Conservation (phyloP, 2,329 filamentous ascomycete species). For the Alternaria postmessia region DNA sequence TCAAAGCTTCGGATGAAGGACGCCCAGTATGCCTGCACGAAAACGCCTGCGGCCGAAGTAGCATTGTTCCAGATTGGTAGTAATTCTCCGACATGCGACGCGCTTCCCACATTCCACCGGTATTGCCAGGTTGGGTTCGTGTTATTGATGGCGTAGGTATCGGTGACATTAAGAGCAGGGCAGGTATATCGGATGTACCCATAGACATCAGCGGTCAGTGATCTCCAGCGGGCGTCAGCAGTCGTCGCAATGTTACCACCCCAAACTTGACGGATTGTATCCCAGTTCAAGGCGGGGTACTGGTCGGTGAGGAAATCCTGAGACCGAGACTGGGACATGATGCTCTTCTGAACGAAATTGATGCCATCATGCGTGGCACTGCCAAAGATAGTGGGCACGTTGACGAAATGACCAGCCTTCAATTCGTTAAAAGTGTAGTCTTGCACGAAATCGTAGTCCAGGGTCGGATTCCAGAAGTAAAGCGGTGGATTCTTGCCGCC, state of each 20-base stretch:
- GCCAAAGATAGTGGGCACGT: constrained; percentile 55
- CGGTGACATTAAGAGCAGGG: constrained; percentile 54
- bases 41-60: constrained; percentile 36
- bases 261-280: constrained; percentile 40
- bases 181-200: constrained; percentile 62
- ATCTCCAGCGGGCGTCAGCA: constrained; percentile 35
- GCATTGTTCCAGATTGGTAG: constrained; percentile 51
- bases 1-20: constrained; percentile 53
- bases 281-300: constrained; percentile 44
- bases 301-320: constrained; percentile 52
- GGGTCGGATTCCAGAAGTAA: constrained; percentile 54
- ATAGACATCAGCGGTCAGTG: constrained; percentile 52
- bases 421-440: constrained; percentile 52
- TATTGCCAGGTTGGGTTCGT: constrained; percentile 55
- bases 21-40: constrained; percentile 54
- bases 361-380: constrained; percentile 57
- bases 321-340: constrained; percentile 43
- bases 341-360: constrained; percentile 50
- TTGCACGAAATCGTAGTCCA: constrained; percentile 54
- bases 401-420: constrained; percentile 48
- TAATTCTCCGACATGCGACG: constrained; percentile 50
- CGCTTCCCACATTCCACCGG: constrained; percentile 57
- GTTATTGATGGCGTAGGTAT: constrained; percentile 39
- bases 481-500: constrained; percentile 43
- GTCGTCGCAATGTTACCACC: constrained; percentile 42